phyloP scores from a whole-genome alignment of 2,329 filamentous ascomycete genomes.

The Zasmidium citrigriseum region DNA sequence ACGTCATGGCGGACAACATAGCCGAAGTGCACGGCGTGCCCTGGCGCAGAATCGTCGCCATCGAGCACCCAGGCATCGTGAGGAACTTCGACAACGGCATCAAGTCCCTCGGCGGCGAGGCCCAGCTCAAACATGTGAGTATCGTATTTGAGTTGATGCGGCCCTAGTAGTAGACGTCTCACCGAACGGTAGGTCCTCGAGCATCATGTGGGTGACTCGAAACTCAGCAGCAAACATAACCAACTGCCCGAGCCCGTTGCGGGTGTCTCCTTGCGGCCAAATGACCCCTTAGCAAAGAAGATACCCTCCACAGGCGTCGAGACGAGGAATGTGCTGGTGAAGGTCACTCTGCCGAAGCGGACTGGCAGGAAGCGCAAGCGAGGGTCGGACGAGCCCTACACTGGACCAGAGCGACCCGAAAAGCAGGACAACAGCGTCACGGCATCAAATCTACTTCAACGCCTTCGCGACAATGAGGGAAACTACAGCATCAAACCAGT shows the following conservation, averaged over 20 bases:
- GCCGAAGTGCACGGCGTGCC: slow-evolving; percentile 50
- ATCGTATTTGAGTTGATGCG: background rate
- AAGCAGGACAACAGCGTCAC: slow-evolving; percentile 21
- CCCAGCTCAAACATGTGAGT: slow-evolving; percentile 55
- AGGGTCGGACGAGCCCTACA: slow-evolving; percentile 64
- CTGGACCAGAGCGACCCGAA: slow-evolving; percentile 7
- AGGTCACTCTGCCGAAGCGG: slow-evolving; percentile 80
- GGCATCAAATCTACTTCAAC: slow-evolving; percentile 31
- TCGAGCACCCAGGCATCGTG: slow-evolving; percentile 69
- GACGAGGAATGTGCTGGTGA: slow-evolving; percentile 82
- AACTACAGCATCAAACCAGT: slow-evolving; percentile 32
- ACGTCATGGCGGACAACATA: background rate
- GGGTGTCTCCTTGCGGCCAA: slow-evolving; percentile 75
- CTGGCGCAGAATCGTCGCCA: slow-evolving; percentile 54
- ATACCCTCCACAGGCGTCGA: slow-evolving; percentile 73
- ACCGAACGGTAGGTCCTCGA: slow-evolving; percentile 30
- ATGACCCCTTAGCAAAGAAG: slow-evolving; percentile 77
- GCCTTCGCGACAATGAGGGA: slow-evolving; percentile 31
- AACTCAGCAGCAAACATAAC: slow-evolving; percentile 24
- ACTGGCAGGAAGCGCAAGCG: slow-evolving; percentile 85
- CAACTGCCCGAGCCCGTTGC: slow-evolving; percentile 47
- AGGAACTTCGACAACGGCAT: slow-evolving; percentile 65
- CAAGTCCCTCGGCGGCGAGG: slow-evolving; percentile 60
- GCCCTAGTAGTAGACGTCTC: slow-evolving; percentile 13
- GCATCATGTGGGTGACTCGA: slow-evolving; percentile 33